A percentile compares a stretch with the other conserved stretches of the same genome.
These are phyloP conservation scores for Spatholobus suberectus DNA, from an alignment of 306 rosid genomes.

Conservation along the genomic window DNA sequence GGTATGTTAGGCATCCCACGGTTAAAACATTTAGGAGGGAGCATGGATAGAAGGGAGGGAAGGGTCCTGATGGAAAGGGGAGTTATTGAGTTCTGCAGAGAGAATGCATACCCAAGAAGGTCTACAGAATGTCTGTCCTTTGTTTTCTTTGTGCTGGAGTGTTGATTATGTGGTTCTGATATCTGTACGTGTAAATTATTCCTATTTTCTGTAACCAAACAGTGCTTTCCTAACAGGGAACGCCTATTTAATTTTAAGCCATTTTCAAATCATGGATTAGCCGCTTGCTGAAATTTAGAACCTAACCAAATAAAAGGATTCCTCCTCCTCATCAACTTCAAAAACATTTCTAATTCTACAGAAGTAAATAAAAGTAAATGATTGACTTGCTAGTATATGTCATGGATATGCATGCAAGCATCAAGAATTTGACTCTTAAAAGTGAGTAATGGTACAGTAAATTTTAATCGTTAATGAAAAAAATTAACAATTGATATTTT, in stretches of 20 bases:
- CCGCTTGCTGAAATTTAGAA: not conserved
- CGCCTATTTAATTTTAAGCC: not conserved
- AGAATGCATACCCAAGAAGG: not conserved
- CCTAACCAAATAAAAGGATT: not conserved
- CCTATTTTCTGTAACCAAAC: not conserved
- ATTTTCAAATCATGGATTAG: slow-evolving; percentile 2
- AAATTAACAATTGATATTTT: too few relatives aligned
- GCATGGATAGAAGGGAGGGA: not conserved
- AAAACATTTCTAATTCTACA: not conserved
- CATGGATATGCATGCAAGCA: not conserved
- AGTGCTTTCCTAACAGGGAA: not conserved
- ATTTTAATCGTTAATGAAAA: too few relatives aligned
- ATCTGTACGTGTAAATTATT: not conserved
- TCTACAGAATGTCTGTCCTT: not conserved
- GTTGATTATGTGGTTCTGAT: not conserved
- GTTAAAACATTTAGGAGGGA: not conserved
- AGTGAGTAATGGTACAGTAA: too few relatives aligned
- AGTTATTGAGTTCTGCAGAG: not conserved
- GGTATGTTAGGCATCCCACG: not conserved
- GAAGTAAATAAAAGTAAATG: not conserved
- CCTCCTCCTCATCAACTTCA: not conserved
- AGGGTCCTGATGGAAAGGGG: not conserved
- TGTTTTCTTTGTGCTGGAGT: not conserved
- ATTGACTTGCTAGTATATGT: not conserved
- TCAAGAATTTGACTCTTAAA: too few relatives aligned